Evolutionary conservation across 257 asterid genomes (phyloP), one percentile per base, ranked within the genome.

Genomic region (Craterostigma plantagineum): DNA sequence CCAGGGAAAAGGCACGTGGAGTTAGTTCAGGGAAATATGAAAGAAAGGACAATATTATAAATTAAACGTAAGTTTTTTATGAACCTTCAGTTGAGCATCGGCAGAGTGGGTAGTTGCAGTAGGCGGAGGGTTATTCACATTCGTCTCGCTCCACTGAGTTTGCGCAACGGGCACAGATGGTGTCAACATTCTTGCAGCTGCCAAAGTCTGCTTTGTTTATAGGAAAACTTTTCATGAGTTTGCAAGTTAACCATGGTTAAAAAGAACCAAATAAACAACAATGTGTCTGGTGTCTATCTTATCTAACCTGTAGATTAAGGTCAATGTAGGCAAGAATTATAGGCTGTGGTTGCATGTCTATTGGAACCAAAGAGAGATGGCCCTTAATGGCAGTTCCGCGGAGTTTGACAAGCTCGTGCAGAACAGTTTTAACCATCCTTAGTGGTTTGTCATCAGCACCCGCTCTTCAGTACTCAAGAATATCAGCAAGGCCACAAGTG

Each of bases 361-460:
- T 83, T 9, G 99, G 96, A 54, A 83, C 96, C 92, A 79, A 69
- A 35, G 99, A 90, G 37, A 90, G 91, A 63, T 90, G 99, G 11
- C 94, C 99, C 68, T 90, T 90, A 49, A 90, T 90, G 54, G 96
- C 96, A 63, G 96, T 83, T 58, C 95, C 96, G 14, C 91, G 94
- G 62, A 90, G 91, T 72, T 90, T 90, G 55, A 90, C 99, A 67
- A 90, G 96, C 62, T 90, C 99, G 34, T 83, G 96, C 38, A 90
- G 73, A 64, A 90, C 99, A 51, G 96, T 83, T 75, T 90, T 90
- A 54, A 90, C 99, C 99, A 90, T 90, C 53, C 99, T 84, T 50
- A 90, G 79, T 40, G 99, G 96, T 60, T 90, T 90, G 61, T 90
- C 99, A 65, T 83, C 99, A 45, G 99, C 99, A 50, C 96, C 99